Evolutionary conservation across 176 grass and related monocot genomes (phyloP).

Genomic region (Olyra latifolia): DNA sequence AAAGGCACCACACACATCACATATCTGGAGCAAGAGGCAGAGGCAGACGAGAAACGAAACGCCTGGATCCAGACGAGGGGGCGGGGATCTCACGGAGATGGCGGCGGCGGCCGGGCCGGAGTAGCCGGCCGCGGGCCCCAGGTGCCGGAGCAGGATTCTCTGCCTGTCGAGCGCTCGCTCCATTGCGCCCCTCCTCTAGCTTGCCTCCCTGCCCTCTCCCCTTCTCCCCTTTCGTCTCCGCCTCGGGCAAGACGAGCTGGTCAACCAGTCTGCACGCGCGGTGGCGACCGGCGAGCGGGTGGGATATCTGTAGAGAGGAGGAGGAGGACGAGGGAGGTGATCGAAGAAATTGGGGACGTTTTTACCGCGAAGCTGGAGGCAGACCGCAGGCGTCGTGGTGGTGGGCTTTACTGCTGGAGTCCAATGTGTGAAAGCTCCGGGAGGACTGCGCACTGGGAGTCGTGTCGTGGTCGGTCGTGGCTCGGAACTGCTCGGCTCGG

Average conservation of each 20-base stretch:
- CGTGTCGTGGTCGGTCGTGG: too few relatives aligned
- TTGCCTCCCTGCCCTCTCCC: too few relatives aligned
- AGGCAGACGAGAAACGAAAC: background rate
- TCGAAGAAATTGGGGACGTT: background rate
- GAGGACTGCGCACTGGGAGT: too few relatives aligned
- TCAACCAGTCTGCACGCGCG: background rate
- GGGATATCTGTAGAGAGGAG: constrained; percentile 27
- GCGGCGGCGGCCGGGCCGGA: constrained; percentile 7
- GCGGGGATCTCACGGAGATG: constrained; percentile 38
- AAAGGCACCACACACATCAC: background rate
- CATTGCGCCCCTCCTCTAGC: constrained; percentile 47
- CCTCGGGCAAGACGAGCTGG: background rate
- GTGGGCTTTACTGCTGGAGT: too few relatives aligned
- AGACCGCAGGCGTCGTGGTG: background rate
- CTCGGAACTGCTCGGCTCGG: too few relatives aligned
- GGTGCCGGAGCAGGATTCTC: constrained; percentile 71
- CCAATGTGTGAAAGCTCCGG: background rate
- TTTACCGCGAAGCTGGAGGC: background rate
- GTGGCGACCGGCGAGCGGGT: background rate
- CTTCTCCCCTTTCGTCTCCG: background rate
- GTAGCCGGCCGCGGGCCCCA: constrained; percentile 42
- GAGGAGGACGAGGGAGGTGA: background rate
- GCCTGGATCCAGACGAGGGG: background rate
- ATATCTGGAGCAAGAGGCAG: constrained; percentile 29
- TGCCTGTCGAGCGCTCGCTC: constrained; percentile 89